These are phyloP conservation scores for Theileria sp. DNA, from an alignment of 169 alveolate species.

Conservation along the genomic window DNA sequence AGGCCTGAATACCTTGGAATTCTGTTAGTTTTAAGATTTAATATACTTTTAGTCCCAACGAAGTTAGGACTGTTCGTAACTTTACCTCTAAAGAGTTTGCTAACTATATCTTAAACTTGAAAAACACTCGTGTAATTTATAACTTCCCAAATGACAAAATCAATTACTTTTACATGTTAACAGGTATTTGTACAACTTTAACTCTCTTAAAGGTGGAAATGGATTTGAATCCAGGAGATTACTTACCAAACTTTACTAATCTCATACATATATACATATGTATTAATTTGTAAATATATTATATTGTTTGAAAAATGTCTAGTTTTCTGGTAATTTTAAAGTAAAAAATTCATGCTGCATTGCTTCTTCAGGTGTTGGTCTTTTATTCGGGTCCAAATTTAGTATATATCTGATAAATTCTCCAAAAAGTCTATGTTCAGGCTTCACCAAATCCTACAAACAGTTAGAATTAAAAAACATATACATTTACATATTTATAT, in stretches of 20 bases:
- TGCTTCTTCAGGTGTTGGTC: conserved; percentile 86
- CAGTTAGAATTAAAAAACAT: background rate
- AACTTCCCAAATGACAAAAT: conserved; percentile 74
- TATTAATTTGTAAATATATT: background rate
- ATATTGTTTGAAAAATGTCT: background rate
- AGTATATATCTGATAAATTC: conserved; percentile 80
- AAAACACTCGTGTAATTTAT: conserved; percentile 62
- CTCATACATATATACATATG: background rate
- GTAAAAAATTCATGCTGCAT: conserved; percentile 81
- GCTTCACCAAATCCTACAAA: conserved; percentile 70
- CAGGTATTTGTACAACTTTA: conserved; percentile 57
- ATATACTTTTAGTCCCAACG: conserved; percentile 48
- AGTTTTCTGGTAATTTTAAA: conserved; percentile 57
- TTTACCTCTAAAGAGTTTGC: conserved; percentile 73
- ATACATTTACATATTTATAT: too few species aligned
- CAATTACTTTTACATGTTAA: conserved; percentile 77
- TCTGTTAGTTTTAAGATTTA: conserved; percentile 25
- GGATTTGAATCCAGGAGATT: conserved; percentile 76
- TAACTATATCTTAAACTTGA: conserved; percentile 68
- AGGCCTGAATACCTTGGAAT: conserved; percentile 74
- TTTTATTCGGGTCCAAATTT: conserved; percentile 78
- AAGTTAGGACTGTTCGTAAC: conserved; percentile 69
- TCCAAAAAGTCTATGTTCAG: conserved; percentile 80
- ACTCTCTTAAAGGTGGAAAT: conserved; percentile 71
- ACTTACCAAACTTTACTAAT: conserved; percentile 67